Percentiles rank a stretch among this genome's conserved stretches.
These are phyloP conservation scores for Hericium erinaceus DNA, from an alignment of 768 basidiomycete genomes.

Conservation along the genomic window DNA sequence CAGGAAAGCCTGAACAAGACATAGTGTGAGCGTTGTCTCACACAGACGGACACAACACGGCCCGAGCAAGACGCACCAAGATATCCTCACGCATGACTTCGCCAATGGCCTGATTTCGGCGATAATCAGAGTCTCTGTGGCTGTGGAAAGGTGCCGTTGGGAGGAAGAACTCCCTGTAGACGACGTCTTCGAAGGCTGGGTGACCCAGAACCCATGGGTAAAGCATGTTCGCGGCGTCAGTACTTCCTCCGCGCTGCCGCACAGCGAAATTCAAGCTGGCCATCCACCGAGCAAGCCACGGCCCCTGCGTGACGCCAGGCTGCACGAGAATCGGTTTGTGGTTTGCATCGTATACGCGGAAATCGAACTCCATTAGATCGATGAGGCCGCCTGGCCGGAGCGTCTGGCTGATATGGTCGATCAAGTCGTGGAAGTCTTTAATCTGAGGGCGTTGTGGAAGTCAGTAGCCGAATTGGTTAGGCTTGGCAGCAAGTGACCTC, in stretches of 20 bases:
- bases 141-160: constrained; percentile 45
- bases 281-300: constrained; percentile 61
- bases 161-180: constrained; percentile 52
- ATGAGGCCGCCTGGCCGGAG: constrained; percentile 65
- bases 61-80: constrained; percentile 26
- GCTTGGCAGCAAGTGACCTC: constrained; percentile 5
- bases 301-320: constrained; percentile 33
- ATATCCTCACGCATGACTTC: constrained; percentile 49
- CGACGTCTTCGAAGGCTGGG: constrained; percentile 48
- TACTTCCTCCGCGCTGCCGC: constrained; percentile 45
- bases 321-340: constrained; percentile 34
- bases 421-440: constrained; percentile 51
- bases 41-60: constrained; percentile 2
- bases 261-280: constrained; percentile 44
- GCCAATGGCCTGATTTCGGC: constrained; percentile 2
- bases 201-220: constrained; percentile 46
- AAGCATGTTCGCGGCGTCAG: constrained; percentile 52
- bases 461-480: background rate
- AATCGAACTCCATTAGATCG: constrained; percentile 62
- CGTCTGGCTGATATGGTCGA: constrained; percentile 58
- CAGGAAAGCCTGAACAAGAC: constrained; percentile 44
- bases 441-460: constrained; percentile 34
- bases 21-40: background rate
- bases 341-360: constrained; percentile 47
- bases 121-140: constrained; percentile 21